Percentiles rank a stretch among this genome's conserved stretches.
Conservation (phyloP, 2,329 filamentous ascomycete genomes). For the Hortaea werneckii region DNA sequence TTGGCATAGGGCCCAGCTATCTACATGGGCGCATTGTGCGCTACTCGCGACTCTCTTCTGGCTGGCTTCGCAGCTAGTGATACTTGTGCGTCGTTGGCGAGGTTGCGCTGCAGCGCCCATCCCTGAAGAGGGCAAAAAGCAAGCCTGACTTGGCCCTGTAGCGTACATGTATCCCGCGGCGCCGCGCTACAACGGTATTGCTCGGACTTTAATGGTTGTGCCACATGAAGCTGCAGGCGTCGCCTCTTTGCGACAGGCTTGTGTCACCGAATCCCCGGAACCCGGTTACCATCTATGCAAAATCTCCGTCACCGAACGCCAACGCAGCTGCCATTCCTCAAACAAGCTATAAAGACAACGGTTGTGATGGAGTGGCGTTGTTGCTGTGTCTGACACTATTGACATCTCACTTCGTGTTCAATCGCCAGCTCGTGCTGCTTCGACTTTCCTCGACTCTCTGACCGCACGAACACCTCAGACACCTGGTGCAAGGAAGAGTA, state of each 20-base stretch:
- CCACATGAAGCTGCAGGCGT: background rate
- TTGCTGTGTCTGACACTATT: background rate
- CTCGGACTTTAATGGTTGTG: background rate
- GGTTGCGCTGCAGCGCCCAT: background rate
- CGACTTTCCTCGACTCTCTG: too few relatives aligned
- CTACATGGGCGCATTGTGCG: too few relatives aligned
- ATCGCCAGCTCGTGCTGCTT: too few relatives aligned
- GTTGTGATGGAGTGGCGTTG: background rate
- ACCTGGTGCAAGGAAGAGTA: too few relatives aligned
- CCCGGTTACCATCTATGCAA: background rate
- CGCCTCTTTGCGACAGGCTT: background rate
- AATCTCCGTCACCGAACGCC: background rate
- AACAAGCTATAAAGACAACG: background rate
- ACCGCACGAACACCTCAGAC: too few relatives aligned
- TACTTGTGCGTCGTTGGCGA: background rate
- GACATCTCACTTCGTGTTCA: too few relatives aligned
- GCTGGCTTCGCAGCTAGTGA: too few relatives aligned
- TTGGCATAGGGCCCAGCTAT: too few relatives aligned
- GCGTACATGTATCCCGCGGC: background rate
- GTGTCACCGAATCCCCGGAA: background rate
- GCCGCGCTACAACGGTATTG: constrained; percentile 1
- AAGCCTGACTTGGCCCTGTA: background rate
- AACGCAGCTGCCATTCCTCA: background rate
- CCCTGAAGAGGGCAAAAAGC: background rate
- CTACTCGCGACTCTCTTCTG: too few relatives aligned